Base-by-base conservation (phyloP, 2,329 filamentous ascomycete genomes). In the Exophiala aquamarina region DNA sequence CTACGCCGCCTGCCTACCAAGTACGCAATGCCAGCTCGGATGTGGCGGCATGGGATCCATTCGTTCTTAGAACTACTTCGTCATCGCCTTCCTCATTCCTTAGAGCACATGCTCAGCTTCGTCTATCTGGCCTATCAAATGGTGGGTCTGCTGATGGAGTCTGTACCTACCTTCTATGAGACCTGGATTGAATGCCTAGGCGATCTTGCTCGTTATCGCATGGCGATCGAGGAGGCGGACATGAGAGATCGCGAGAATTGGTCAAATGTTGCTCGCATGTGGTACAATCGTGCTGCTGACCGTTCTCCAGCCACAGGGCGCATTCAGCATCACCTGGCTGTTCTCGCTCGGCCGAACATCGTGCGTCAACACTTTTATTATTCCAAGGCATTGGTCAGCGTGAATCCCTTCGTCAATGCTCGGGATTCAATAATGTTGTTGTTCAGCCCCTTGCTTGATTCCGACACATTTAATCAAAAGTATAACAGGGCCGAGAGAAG, bases 141-240 rank as follows among this genome's bases (percentile, higher is more conserved):
- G 82, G 89, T 96, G 79, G 86, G 88, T 0, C 67, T 96, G 0
- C 68, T 96, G 0, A 87, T 90, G 49, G 92, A 97, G 59, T 95
- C 88, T 0, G 88, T 95, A 0, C 83, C 87, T 0, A 76, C 79
- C 0, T 96, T 95, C 56, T 80, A 87, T 42, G 87, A 93, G 47
- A 95, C 88, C 0, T 97, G 92, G 92, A 88, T 95, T 7, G 92
- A 96, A 56, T 96, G 91, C 43, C 70, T 97, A 0, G 92, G 92
- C 0, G 91, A 97, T 61, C 68, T 97, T 0, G 86, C 85, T 0
- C 75, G 91, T 15, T 96, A 94, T 59, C 76, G 85, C 3, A 96
- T 96, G 90, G 89, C 90, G 0, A 90, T 96, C 35, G 91, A 96
- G 63, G 87, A 95, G 32, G 81, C 86, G 19, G 85, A 93, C 52